Evolutionary conservation across 2,329 filamentous ascomycete genomes (phyloP).

Genomic region (Dissoconium aciculare): DNA sequence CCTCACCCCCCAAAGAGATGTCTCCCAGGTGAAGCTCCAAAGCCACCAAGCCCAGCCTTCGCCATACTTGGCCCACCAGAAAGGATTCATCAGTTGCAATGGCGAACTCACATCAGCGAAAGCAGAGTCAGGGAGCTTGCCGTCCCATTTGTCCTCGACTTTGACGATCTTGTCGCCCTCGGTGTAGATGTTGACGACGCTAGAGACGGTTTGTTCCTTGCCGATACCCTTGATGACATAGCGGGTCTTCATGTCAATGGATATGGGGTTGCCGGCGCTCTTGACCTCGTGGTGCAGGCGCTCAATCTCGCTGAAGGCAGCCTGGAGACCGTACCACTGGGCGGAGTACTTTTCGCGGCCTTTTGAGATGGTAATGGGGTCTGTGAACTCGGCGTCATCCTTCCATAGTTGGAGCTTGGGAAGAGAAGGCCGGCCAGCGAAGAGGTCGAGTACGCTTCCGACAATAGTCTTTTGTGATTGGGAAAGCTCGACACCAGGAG

Average conservation of each 20-base stretch:
- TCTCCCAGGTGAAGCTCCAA: constrained; percentile 29
- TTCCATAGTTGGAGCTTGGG: constrained; percentile 46
- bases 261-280: constrained; percentile 43
- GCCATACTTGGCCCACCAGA: constrained; percentile 27
- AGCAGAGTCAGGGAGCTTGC: constrained; percentile 35
- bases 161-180: constrained; percentile 34
- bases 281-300: constrained; percentile 41
- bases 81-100: constrained; percentile 20
- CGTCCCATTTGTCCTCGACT: constrained; percentile 43
- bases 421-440: constrained; percentile 44
- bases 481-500: constrained; percentile 36
- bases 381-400: constrained; percentile 42
- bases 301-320: constrained; percentile 44
- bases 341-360: constrained; percentile 40
- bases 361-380: constrained; percentile 43
- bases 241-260: constrained; percentile 38
- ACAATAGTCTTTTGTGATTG: constrained; percentile 40
- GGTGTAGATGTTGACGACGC: constrained; percentile 34
- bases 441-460: constrained; percentile 46
- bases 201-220: constrained; percentile 37
- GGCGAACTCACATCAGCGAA: constrained; percentile 37
- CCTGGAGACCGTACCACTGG: constrained; percentile 45
- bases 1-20: constrained; percentile 28
- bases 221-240: constrained; percentile 41
- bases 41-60: constrained; percentile 25